Conservation (phyloP, 2,329 filamentous ascomycete genomes). For the Diaporthe sp. region DNA sequence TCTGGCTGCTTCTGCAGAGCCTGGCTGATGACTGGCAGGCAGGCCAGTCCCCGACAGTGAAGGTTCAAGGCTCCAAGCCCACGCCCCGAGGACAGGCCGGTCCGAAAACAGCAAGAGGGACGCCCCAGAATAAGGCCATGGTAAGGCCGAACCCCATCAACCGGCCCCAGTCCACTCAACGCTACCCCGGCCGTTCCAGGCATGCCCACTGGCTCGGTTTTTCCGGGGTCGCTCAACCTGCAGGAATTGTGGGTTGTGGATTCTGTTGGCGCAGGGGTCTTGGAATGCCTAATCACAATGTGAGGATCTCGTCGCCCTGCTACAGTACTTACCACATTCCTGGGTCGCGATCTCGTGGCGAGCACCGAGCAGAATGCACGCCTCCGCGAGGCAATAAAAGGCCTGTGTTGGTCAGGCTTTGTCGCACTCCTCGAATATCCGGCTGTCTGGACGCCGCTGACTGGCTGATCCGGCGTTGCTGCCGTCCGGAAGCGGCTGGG, state of each 20-base stretch:
- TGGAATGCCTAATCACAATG: constrained; percentile 24
- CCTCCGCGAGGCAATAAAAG: background rate
- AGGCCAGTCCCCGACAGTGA: constrained; percentile 9
- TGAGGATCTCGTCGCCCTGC: background rate
- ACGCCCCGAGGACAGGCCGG: constrained; percentile 29
- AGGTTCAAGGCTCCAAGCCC: constrained; percentile 12
- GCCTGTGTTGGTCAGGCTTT: constrained; percentile 8
- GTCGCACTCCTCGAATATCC: background rate
- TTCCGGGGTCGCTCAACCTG: constrained; percentile 9
- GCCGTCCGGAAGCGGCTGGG: constrained; percentile 27
- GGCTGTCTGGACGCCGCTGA: background rate
- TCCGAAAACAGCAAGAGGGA: constrained; percentile 12
- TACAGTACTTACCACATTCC: constrained; percentile 19
- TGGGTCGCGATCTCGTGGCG: constrained; percentile 9
- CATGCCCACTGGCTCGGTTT: constrained; percentile 14
- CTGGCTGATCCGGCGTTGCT: background rate
- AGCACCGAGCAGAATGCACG: background rate
- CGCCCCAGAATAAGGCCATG: constrained; percentile 36
- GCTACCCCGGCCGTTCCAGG: constrained; percentile 10
- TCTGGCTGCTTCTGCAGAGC: constrained; percentile 11
- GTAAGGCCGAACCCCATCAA: constrained; percentile 35
- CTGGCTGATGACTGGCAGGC: background rate
- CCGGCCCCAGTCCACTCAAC: constrained; percentile 19
- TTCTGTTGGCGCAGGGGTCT: background rate
- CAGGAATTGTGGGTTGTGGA: constrained; percentile 12